Base-by-base conservation (phyloP, 371 early-diverging fungal species). In the Basidiobolus heterosporus region DNA sequence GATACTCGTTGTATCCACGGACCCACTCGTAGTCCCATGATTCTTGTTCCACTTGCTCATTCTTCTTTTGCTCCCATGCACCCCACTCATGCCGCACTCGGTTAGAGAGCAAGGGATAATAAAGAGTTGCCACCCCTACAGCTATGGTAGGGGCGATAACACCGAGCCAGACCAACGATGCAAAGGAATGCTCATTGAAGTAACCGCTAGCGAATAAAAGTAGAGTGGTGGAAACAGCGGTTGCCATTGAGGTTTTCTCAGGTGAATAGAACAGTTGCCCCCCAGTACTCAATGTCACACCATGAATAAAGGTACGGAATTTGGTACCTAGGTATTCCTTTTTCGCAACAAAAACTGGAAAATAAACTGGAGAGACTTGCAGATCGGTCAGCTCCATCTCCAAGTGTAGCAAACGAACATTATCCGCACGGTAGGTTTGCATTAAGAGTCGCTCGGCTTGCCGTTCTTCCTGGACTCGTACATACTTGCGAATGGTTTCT, bases 301-400 rank as follows among this genome's bases (percentile, higher is more conserved):
- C 76, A 44, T 73, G 70, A 19, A 75, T 58, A 56, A 75, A 73
- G 0, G 76, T 75, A 8, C 74, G 53, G 20, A 75, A 60, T 14
- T 61, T 58, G 46, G 71, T 54, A 17, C 70, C 61, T 7, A 75
- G 56, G 47, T 73, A 66, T 24, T 56, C 50, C 4, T 72, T 60
- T 2, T 70, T 65, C 20, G 66, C 73, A 2, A 75, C 60, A 37
- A 58, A 75, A 0, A 66, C 66, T 2, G 76, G 74, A 36, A 70
- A 68, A 48, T 75, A 75, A 1, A 75, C 64, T 0, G 76, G 76
- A 9, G 73, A 69, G 5, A 68, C 51, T 22, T 62, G 53, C 6
- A 75, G 44, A 24, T 64, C 53, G 15, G 54, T 47, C 15, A 70
- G 52, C 21, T 65, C 47, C 36, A 73, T 51, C 14, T 69, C 62